phyloP scores from a whole-genome alignment of 352 stramenopile species.

The Pythium insidiosum region DNA sequence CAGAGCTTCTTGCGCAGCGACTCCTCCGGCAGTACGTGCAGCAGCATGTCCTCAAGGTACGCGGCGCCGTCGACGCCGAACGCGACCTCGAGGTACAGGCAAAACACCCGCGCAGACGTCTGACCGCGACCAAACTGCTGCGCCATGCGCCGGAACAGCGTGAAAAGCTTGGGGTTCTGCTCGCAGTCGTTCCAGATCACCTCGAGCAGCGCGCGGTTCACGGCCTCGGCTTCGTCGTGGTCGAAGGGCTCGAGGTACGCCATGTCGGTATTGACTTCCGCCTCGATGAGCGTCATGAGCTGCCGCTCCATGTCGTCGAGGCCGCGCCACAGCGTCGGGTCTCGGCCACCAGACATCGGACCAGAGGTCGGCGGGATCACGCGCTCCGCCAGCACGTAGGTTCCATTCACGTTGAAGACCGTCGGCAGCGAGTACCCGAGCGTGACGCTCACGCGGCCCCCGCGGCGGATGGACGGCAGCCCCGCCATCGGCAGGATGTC shows the following conservation, averaged over 20 bases:
- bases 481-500: slow-evolving; percentile 44
- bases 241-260: slow-evolving; percentile 36
- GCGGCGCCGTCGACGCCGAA: slow-evolving; percentile 62
- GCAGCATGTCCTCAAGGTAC: slow-evolving; percentile 79
- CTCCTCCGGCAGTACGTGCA: slow-evolving; percentile 67
- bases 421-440: slow-evolving; percentile 74
- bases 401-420: slow-evolving; percentile 52
- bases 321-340: slow-evolving; percentile 50
- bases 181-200: slow-evolving; percentile 81
- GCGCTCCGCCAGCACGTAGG: slow-evolving; percentile 48
- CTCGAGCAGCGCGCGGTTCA: slow-evolving; percentile 71
- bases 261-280: slow-evolving; percentile 24
- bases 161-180: slow-evolving; percentile 78
- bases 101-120: slow-evolving; percentile 46
- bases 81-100: slow-evolving; percentile 75
- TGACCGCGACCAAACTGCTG: slow-evolving; percentile 64
- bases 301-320: slow-evolving; percentile 69
- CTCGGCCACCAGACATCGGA: no score
- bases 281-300: slow-evolving; percentile 55
- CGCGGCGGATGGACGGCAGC: slow-evolving; percentile 39
- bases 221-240: slow-evolving; percentile 45
- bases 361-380: not conserved
- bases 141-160: slow-evolving; percentile 73
- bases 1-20: slow-evolving; percentile 56
- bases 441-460: slow-evolving; percentile 40